Evolutionary conservation across 805 yeast genomes (phyloP).

Genomic region (Metschnikowia chrysomelidarum): DNA sequence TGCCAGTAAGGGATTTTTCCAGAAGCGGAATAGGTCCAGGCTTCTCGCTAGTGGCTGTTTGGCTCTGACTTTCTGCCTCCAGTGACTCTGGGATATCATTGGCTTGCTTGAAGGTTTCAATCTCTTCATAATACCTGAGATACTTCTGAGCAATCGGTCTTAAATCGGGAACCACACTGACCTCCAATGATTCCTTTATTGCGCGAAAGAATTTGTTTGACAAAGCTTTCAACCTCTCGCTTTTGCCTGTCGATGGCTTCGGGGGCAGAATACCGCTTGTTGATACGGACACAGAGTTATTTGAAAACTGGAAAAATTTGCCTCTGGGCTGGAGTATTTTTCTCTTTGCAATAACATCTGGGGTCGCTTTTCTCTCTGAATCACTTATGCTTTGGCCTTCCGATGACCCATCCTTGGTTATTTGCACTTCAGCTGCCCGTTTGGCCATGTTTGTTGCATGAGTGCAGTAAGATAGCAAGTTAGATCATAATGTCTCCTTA

Average conservation of each 20-base stretch:
- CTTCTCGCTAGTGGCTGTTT: too few species aligned
- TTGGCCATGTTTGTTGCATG: slow-evolving; percentile 54
- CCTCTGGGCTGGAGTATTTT: slow-evolving; percentile 62
- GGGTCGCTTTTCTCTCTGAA: slow-evolving; percentile 40
- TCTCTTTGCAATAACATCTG: slow-evolving; percentile 62
- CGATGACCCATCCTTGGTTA: slow-evolving; percentile 47
- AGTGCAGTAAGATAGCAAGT: background rate
- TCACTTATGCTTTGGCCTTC: slow-evolving; percentile 36
- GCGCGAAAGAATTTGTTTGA: slow-evolving; percentile 57
- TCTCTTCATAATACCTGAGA: slow-evolving; percentile 46
- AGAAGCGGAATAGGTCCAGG: too few species aligned
- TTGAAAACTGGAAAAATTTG: slow-evolving; percentile 9
- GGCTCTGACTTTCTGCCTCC: too few species aligned
- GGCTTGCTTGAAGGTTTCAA: slow-evolving; percentile 16
- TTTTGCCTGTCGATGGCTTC: slow-evolving; percentile 25
- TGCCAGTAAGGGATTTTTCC: too few species aligned
- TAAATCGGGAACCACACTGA: slow-evolving; percentile 55
- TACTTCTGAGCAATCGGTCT: slow-evolving; percentile 58
- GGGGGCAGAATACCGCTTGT: background rate
- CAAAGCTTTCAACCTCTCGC: slow-evolving; percentile 59
- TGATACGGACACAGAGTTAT: slow-evolving; percentile 2
- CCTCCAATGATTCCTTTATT: slow-evolving; percentile 38
- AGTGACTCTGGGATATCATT: too few species aligned
- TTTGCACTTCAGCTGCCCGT: slow-evolving; percentile 64
- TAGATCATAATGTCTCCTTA: slow-evolving; percentile 1